Base-by-base conservation (phyloP, 306 rosid genomes). In the Dicorynia guianensis region DNA sequence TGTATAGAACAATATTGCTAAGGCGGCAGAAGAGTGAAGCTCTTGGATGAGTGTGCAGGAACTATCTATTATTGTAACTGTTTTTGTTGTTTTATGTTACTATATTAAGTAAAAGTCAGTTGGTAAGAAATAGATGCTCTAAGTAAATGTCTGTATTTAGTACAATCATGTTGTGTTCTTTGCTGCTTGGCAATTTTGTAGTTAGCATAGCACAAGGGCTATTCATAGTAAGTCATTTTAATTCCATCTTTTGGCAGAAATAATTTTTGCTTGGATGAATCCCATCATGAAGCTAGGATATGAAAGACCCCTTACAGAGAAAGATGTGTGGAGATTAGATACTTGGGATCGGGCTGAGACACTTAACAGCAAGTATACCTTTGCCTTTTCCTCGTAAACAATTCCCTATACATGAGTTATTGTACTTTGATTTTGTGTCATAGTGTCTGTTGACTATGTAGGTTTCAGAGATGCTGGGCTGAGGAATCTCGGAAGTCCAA, bases 281-380 rank as follows among this genome's bases (percentile, higher is more conserved):
- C 89, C 96, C 49, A 60, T 91, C 48, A 87, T 94, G 98, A 78
- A 76, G 81, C 84, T 91, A 43, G 98, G 93, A 55, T 90, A 90
- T 84, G 63, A 84, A 79, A 90, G 96, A 69, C 98, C 98, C 14
- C 67, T 94, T 59, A 91, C 91, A 6, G 97, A 94, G 81, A 94
- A 83, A 80, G 97, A 94, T 86, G 69, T 94, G 63, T 94, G 98
- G 98, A 91, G 90, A 86, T 81, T 94, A 71, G 98, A 94, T 82
- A 64, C 76, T 39, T 94, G 98, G 98, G 98, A 94, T 33, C 83
- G 81, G 79, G 90, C 96, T 52, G 98, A 94, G 84, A 84, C 96
- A 64, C 78, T 94, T 69, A 82, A 80, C 77, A 85, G 83, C 43
- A 87, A 56, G 98, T 91, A 56, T 74, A 71, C 61, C 6, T 76